These are phyloP conservation scores for Chaetomium tenue DNA, from an alignment of 495 filamentous ascomycete genomes.

Conservation along the genomic window DNA sequence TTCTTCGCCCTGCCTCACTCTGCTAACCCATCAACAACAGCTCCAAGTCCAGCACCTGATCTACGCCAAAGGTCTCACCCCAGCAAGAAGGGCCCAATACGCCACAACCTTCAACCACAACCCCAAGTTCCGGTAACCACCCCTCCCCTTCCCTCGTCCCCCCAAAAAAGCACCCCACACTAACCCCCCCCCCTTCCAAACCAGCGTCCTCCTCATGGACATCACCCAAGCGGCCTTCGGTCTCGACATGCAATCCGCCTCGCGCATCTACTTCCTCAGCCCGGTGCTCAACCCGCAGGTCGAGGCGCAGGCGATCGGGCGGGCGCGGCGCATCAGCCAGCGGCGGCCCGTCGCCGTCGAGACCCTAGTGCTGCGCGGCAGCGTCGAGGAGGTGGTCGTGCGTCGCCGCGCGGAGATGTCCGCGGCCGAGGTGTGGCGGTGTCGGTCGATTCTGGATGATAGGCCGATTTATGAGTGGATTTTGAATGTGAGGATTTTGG, in stretches of 20 bases:
- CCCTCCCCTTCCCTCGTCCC: background rate
- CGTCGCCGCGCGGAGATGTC: constrained; percentile 74
- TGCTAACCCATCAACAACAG: constrained; percentile 29
- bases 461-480: constrained; percentile 75
- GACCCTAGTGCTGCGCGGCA: constrained; percentile 77
- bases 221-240: constrained; percentile 83
- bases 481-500: constrained; percentile 63
- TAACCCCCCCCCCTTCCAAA: constrained; percentile 29
- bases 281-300: constrained; percentile 83
- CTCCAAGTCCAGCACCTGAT: constrained; percentile 75
- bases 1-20: no score
- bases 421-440: constrained; percentile 65
- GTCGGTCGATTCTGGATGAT: constrained; percentile 72
- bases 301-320: constrained; percentile 88
- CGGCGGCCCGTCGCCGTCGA: constrained; percentile 77
- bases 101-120: constrained; percentile 73
- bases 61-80: constrained; percentile 67
- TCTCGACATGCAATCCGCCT: constrained; percentile 77
- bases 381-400: constrained; percentile 83
- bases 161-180: background rate
- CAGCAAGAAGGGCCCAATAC: constrained; percentile 63
- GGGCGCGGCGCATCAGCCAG: constrained; percentile 86
- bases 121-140: constrained; percentile 45
- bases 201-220: constrained; percentile 83
- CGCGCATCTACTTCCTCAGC: constrained; percentile 86